phyloP scores from a whole-genome alignment of 2,329 filamentous ascomycete genomes.

The Chaetoscypha palmicola region DNA sequence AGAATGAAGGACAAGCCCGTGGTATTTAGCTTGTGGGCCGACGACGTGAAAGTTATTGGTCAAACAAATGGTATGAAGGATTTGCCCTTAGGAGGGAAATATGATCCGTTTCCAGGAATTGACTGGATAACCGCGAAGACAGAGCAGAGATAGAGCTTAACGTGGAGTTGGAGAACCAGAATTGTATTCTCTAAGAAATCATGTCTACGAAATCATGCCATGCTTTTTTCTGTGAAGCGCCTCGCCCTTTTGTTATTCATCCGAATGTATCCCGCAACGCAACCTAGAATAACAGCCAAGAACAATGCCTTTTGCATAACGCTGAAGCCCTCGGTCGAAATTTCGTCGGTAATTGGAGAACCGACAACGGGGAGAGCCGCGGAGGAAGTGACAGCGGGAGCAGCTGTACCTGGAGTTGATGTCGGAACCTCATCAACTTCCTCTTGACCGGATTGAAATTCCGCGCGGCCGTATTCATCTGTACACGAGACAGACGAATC shows the following conservation, averaged over 20 bases:
- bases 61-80: too few relatives aligned
- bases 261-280: slow-evolving; percentile 40
- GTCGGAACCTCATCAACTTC: slow-evolving; percentile 22
- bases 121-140: slow-evolving; percentile 9
- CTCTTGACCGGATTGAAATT: slow-evolving; percentile 27
- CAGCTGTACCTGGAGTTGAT: slow-evolving; percentile 8
- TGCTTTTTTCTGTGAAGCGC: slow-evolving; percentile 24
- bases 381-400: slow-evolving; percentile 9
- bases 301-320: slow-evolving; percentile 44
- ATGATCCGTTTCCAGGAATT: neutral
- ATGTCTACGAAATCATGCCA: slow-evolving; percentile 22
- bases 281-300: slow-evolving; percentile 42
- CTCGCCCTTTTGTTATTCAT: slow-evolving; percentile 32
- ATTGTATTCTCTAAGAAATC: neutral
- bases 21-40: too few relatives aligned
- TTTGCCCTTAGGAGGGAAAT: too few relatives aligned
- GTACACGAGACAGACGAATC: slow-evolving; percentile 25
- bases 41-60: too few relatives aligned
- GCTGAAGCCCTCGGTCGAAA: slow-evolving; percentile 33
- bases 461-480: slow-evolving; percentile 29
- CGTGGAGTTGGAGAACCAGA: too few relatives aligned
- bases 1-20: too few relatives aligned
- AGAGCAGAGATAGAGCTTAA: too few relatives aligned
- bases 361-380: slow-evolving; percentile 18
- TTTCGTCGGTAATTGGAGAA: slow-evolving; percentile 18